Evolutionary conservation across 2,329 filamentous ascomycete species (phyloP).

Genomic region (Fusarium sp.): DNA sequence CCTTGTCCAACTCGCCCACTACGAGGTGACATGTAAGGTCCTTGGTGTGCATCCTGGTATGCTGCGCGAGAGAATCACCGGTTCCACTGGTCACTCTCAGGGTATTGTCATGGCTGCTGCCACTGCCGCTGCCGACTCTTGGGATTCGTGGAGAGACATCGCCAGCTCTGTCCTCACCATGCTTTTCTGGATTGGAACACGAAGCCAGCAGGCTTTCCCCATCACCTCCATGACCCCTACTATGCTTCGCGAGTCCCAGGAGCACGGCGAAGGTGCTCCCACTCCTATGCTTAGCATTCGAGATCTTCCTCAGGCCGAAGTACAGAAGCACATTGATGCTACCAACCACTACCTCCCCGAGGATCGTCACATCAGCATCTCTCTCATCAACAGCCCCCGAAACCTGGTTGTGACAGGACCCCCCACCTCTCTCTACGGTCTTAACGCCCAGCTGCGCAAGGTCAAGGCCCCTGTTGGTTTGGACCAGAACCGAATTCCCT

Average conservation of each 20-base stretch:
- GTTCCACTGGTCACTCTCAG: constrained; percentile 95
- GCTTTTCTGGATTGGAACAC: constrained; percentile 97
- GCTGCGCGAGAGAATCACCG: constrained; percentile 83
- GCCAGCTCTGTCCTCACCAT: constrained; percentile 86
- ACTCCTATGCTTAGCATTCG: constrained; percentile 99
- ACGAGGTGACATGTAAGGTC: constrained; percentile 91
- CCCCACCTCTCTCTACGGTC: constrained; percentile 93
- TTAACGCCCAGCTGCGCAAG: constrained; percentile 94
- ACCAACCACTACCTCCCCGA: constrained; percentile 96
- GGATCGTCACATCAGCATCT: constrained; percentile 94
- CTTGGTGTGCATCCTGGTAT: constrained; percentile 90
- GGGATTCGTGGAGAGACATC: constrained; percentile 89
- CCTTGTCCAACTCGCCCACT: constrained; percentile 94
- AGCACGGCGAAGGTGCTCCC: constrained; percentile 93
- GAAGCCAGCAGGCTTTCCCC: constrained; percentile 97
- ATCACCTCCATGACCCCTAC: constrained; percentile 92
- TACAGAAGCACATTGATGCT: constrained; percentile 95
- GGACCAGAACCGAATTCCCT: constrained; percentile 93
- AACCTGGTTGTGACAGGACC: constrained; percentile 98
- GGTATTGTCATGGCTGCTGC: constrained; percentile 93
- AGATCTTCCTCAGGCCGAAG: constrained; percentile 85
- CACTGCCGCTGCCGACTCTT: constrained; percentile 89
- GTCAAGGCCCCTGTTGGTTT: constrained; percentile 97
- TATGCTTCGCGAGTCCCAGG: constrained; percentile 90
- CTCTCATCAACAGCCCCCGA: constrained; percentile 93